phyloP scores from a whole-genome alignment of 148 eudicot genomes.

The Rhododendron molle region DNA sequence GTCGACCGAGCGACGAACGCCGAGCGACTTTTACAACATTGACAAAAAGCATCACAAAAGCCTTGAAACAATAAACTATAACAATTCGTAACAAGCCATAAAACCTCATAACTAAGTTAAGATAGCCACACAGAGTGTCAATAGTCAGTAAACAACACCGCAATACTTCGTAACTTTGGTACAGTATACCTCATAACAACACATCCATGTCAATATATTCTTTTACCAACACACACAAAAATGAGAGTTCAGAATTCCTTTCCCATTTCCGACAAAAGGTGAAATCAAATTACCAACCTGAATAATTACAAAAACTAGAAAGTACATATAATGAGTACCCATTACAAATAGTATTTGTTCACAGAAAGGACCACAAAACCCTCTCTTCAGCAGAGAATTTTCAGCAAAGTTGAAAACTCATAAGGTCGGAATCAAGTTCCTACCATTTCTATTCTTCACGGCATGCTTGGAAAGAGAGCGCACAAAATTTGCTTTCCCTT shows the following conservation, averaged over 20 bases:
- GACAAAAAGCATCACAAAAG: background rate
- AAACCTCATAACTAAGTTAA: background rate
- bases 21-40: too few species aligned
- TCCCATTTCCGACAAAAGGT: background rate
- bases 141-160: background rate
- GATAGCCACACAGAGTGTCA: background rate
- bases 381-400: background rate
- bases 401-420: background rate
- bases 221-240: background rate
- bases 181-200: background rate
- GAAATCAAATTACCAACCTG: background rate
- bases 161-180: background rate
- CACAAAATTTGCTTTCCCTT: background rate
- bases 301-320: background rate
- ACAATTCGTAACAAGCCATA: background rate
- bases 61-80: background rate
- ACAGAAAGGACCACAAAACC: background rate
- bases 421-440: background rate
- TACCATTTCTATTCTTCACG: background rate
- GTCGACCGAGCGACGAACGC: too few species aligned
- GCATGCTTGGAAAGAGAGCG: background rate
- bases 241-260: background rate
- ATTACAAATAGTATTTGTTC: background rate
- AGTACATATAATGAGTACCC: background rate
- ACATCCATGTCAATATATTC: background rate